Conservation (phyloP, 257 asterid genomes). For the Striga asiatica region DNA sequence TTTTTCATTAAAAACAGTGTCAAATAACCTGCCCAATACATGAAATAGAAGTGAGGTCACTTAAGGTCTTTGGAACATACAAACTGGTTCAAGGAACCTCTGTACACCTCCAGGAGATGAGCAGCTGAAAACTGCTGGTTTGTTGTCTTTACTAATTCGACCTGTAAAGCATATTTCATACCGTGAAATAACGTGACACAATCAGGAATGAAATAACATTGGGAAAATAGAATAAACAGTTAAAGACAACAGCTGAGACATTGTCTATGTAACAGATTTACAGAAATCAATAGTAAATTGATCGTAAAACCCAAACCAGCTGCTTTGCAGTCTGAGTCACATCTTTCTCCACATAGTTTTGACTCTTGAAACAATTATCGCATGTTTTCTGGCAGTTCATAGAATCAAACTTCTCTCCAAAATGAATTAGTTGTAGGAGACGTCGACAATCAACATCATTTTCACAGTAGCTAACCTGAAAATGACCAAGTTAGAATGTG, state of each 20-base stretch:
- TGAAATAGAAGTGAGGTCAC: slow-evolving; percentile 9
- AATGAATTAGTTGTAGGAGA: slow-evolving; percentile 84
- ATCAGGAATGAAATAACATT: slow-evolving; percentile 1
- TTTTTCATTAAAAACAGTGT: slow-evolving; percentile 13
- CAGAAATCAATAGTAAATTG: too few relatives aligned
- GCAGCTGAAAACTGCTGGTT: slow-evolving; percentile 74
- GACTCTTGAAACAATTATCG: slow-evolving; percentile 77
- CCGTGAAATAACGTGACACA: neutral
- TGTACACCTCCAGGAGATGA: slow-evolving; percentile 88
- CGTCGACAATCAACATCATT: slow-evolving; percentile 94
- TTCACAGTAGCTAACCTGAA: slow-evolving; percentile 93
- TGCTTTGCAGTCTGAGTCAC: slow-evolving; percentile 76
- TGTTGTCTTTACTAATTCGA: slow-evolving; percentile 72
- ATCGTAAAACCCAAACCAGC: slow-evolving; percentile 58
- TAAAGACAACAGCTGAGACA: neutral
- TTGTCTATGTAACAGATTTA: slow-evolving; percentile 3
- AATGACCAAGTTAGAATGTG: slow-evolving; percentile 14
- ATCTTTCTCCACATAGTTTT: slow-evolving; percentile 65
- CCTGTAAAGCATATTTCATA: slow-evolving; percentile 35
- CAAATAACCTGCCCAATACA: slow-evolving; percentile 20
- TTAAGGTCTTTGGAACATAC: slow-evolving; percentile 42
- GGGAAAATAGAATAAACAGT: neutral
- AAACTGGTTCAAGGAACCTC: slow-evolving; percentile 90
- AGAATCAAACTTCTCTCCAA: slow-evolving; percentile 93
- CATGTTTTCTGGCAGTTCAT: slow-evolving; percentile 75